Evolutionary conservation across 495 filamentous ascomycete genomes (phyloP), one percentile per base, ranked within the genome.

Genomic region (Neurospora intermedia): DNA sequence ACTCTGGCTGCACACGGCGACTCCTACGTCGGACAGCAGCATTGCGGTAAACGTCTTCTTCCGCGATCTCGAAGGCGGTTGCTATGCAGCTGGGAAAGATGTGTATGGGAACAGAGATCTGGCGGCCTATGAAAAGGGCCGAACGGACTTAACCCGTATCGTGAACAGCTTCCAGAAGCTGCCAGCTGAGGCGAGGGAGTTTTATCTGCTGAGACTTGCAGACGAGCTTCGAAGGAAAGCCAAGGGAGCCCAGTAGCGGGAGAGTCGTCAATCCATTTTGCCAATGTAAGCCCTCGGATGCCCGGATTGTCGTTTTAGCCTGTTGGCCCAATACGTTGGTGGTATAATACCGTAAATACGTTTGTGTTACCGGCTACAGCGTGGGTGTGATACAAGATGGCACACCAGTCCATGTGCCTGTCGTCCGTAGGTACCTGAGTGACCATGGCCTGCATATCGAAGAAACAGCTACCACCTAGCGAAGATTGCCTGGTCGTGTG

Each of bases 71-170:
- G 83, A 88, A 35, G 82, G 81, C 16, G 89, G 88, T 27, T 70
- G 40, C 3, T 97, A 97, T 81, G 88, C 93, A 8, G 75, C 87
- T 35, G 93, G 94, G 11, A 86, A 87, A 75, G 94, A 97, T 81
- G 91, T 97, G 3, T 97, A 97, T 78, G 94, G 92, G 7, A 97
- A 96, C 79, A 86, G 93, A 13, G 95, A 98, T 81, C 77, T 97
- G 46, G 89, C 90, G 48, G 91, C 91, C 11, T 97, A 96, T 76
- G 92, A 96, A 80, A 93, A 91, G 76, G 92, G 90, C 2, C 85
- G 95, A 41, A 85, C 86, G 70, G 92, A 94, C 75, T 78, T 96
- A 15, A 86, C 87, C 23, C 89, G 86, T 73, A 90, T 97, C 40
- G 80, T 82, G 2, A 89, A 88, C 75, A 85, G 86, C 10, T 95